These are phyloP conservation scores for Candida sanyaensis DNA, from an alignment of 1,139 yeast genomes.

Conservation along the genomic window DNA sequence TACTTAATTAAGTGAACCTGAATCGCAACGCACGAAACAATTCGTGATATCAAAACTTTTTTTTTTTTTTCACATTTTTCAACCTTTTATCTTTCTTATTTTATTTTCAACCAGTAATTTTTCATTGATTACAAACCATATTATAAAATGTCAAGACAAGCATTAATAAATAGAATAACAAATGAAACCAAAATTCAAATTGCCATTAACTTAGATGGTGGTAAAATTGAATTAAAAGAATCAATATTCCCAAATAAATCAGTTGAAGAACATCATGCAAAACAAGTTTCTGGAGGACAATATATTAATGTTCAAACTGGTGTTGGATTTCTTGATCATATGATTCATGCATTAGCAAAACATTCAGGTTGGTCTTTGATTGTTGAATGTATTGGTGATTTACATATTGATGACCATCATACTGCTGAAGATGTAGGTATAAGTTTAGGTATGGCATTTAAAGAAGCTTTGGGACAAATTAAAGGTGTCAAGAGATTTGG, in stretches of 20 bases:
- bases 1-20: not conserved
- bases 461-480: constrained; percentile 84
- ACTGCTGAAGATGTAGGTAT: constrained; percentile 95
- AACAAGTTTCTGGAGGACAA: constrained; percentile 65
- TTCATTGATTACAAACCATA: constrained; percentile 1
- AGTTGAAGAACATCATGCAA: constrained; percentile 54
- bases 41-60: not conserved
- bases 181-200: constrained; percentile 94
- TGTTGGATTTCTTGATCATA: constrained; percentile 92
- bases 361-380: constrained; percentile 95
- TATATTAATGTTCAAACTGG: constrained; percentile 84
- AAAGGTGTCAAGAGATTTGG: constrained; percentile 94
- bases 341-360: constrained; percentile 95
- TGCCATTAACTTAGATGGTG: constrained; percentile 84
- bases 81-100: not conserved
- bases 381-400: constrained; percentile 88
- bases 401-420: constrained; percentile 96
- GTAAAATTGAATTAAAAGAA: constrained; percentile 58
- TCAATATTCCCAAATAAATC: constrained; percentile 47
- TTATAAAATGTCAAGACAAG: constrained; percentile 9
- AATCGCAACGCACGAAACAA: not conserved
- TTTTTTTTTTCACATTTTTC: not conserved
- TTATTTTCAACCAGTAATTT: constrained; percentile 3
- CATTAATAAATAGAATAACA: constrained; percentile 61
- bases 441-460: constrained; percentile 87